Base-by-base conservation (phyloP, 768 basidiomycete genomes). In the Clitopilus passeckerianus region DNA sequence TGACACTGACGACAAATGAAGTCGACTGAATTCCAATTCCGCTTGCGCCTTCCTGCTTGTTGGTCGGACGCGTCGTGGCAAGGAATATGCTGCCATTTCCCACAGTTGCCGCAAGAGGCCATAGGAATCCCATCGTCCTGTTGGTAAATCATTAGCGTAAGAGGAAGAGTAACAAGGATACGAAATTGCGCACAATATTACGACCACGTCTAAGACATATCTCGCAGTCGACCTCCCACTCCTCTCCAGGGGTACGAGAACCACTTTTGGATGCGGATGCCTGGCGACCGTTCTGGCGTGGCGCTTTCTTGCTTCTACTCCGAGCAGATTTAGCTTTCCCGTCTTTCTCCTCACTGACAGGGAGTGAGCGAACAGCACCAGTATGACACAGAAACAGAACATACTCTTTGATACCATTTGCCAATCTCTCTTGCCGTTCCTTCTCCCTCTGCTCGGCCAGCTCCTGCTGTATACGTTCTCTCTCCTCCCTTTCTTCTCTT, bases 191-290 rank as follows among this genome's bases (percentile, higher is more conserved):
- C 63, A 93, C 93, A 64, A 87, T 70, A 65, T 95, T 95, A 58
- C 85, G 72, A 8, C 92, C 92, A 23, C 76, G 78, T 61, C 82
- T 82, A 57, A 79, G 79, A 70, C 94, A 97, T 35, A 96, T 80
- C 68, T 96, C 94, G 68, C 94, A 97, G 66, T 91, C 87, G 22
- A 97, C 74, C 59, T 91, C 86, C 94, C 94, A 95, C 59, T 87
- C 83, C 55, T 86, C 89, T 27, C 76, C 77, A 33, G 85, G 82
- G 5, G 81, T 82, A 43, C 80, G 81, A 10, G 82, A 77, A 69
- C 16, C 70, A 64, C 23, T 66, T 62, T 52, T 35, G 18, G 20
- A 30, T 30, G 27, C 27, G 7, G 27, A 30, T 7, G 27, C 27
- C 22, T 33, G 54, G 27, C 27, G 34, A 14, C 54, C 55, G 37